A percentile compares a stretch with the other conserved stretches of the same genome.
Conservation (phyloP, 2,329 filamentous ascomycete genomes). For the Aspergillus ustus region DNA sequence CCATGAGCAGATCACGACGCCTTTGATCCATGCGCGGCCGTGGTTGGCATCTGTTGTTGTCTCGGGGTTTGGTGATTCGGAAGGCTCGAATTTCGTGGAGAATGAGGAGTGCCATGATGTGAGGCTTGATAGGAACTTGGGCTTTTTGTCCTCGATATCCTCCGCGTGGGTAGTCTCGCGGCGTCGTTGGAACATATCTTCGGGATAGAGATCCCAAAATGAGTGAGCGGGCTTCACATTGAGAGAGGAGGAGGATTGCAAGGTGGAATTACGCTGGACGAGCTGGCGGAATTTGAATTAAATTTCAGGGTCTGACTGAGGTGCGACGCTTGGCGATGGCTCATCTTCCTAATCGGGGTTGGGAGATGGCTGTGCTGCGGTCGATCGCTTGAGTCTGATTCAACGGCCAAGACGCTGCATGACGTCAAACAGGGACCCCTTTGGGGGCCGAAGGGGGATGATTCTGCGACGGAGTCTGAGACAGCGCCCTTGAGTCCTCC, state of each 20-base stretch:
- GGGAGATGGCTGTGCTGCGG: not conserved
- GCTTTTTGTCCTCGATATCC: not conserved
- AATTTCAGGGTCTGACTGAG: not conserved
- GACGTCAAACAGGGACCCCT: not conserved
- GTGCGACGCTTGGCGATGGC: not conserved
- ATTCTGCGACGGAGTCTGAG: too few species aligned
- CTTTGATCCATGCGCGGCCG: conserved; percentile 15
- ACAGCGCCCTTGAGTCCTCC: too few species aligned
- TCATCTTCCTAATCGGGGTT: not conserved
- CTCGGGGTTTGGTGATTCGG: not conserved
- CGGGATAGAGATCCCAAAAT: not conserved
- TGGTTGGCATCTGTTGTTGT: not conserved
- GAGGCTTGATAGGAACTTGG: not conserved
- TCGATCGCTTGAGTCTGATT: not conserved
- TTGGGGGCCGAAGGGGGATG: not conserved
- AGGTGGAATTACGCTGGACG: not conserved
- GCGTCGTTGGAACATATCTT: not conserved
- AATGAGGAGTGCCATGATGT: not conserved
- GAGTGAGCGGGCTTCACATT: not conserved
- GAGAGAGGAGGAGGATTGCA: not conserved
- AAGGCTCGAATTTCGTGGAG: not conserved
- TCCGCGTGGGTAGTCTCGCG: not conserved
- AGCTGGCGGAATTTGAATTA: not conserved
- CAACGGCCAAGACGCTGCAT: not conserved
- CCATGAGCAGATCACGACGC: conserved; percentile 14